Percentiles rank a stretch among this genome's conserved stretches.
Evolutionary conservation across 257 asterid genomes (phyloP).

Genomic region (Lycium barbarum): DNA sequence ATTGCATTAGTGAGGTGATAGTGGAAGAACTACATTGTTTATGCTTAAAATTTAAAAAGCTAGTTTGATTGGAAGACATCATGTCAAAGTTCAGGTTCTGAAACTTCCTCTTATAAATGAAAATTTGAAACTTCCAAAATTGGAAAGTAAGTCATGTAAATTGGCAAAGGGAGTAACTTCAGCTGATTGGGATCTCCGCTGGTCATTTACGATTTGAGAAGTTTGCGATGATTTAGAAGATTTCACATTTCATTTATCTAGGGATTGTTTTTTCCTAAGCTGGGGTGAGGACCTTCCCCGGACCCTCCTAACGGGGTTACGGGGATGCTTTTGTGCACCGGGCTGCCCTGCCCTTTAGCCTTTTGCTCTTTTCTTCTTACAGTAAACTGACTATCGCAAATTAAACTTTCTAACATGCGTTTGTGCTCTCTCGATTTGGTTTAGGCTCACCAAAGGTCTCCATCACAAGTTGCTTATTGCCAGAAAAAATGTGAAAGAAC

Average conservation of each 20-base stretch:
- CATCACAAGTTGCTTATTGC: slow-evolving; percentile 57
- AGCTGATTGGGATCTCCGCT: background rate
- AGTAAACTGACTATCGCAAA: background rate
- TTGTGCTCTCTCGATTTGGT: background rate
- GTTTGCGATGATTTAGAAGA: background rate
- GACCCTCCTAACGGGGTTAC: no score
- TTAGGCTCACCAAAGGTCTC: slow-evolving; percentile 78
- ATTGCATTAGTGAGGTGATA: background rate
- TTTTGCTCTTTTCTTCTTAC: background rate
- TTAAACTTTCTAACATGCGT: background rate
- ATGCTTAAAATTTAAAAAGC: background rate
- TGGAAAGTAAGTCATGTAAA: background rate
- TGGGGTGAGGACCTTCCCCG: no score
- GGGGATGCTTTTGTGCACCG: no score
- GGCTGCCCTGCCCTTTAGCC: no score
- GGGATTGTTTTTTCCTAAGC: background rate
- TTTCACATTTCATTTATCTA: background rate
- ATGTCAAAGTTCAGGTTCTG: background rate
- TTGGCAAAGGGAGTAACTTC: background rate
- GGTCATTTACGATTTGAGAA: background rate
- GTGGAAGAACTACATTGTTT: background rate
- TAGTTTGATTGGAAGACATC: background rate
- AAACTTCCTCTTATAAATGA: background rate
- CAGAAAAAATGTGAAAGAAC: slow-evolving; percentile 59
- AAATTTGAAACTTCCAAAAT: background rate